Conservation (phyloP, 1,139 yeast species). For the Magnusiomyces fungicola region DNA sequence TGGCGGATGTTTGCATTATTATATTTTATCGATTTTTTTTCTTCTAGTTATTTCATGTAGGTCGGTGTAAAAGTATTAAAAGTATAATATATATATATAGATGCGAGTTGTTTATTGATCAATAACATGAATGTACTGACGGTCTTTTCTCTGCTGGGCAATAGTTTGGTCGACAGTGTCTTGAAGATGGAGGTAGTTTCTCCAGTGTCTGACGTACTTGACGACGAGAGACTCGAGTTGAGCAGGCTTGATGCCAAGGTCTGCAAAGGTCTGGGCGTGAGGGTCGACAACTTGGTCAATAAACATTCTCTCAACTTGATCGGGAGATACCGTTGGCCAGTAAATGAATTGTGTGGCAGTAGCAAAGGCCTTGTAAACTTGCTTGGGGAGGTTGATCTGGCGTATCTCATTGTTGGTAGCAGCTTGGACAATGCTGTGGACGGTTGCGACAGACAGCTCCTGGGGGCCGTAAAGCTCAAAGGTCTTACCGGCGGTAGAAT, state of each 20-base stretch:
- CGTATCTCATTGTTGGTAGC: constrained; percentile 42
- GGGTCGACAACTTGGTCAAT: constrained; percentile 60
- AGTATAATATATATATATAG: too few relatives aligned
- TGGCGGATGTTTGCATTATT: not conserved
- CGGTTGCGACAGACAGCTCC: constrained; percentile 53
- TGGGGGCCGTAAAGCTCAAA: constrained; percentile 75
- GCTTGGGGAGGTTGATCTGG: constrained; percentile 47
- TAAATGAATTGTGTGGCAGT: constrained; percentile 48
- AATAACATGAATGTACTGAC: constrained; percentile 29
- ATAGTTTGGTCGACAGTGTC: constrained; percentile 31
- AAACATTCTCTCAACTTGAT: constrained; percentile 69
- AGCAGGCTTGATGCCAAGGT: constrained; percentile 66
- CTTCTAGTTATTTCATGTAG: not conserved
- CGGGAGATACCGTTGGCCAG: constrained; percentile 67
- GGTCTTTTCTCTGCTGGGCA: constrained; percentile 29
- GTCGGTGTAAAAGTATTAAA: too few relatives aligned
- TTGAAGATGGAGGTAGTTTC: constrained; percentile 30
- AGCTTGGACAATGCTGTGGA: constrained; percentile 63
- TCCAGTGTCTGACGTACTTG: constrained; percentile 45
- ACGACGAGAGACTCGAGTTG: constrained; percentile 63
- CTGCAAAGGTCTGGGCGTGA: constrained; percentile 57
- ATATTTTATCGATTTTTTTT: not conserved
- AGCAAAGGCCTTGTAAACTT: constrained; percentile 41
- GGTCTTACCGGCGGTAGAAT: constrained; percentile 68
- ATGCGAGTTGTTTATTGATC: constrained; percentile 17